A percentile compares a stretch with the other conserved stretches of the same genome.
These are phyloP conservation scores for Ophiostoma ips DNA, from an alignment of 2,329 filamentous ascomycete genomes.

Conservation along the genomic window DNA sequence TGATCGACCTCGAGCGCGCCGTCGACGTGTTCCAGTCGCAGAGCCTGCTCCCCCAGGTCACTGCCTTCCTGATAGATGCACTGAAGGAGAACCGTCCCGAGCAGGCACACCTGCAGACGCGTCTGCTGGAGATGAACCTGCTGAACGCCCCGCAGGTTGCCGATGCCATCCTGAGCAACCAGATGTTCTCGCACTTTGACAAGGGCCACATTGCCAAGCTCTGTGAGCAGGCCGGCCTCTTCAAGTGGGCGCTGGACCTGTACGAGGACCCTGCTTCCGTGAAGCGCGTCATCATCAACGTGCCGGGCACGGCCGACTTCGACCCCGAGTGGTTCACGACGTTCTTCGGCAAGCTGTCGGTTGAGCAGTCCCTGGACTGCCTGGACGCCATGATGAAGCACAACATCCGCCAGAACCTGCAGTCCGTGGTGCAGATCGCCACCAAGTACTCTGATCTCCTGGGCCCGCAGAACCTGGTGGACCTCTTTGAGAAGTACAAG, in stretches of 20 bases:
- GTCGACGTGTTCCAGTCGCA: constrained; percentile 98
- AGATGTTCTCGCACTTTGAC: constrained; percentile 98
- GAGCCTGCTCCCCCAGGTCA: constrained; percentile 94
- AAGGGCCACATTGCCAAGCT: constrained; percentile 76
- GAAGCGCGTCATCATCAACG: constrained; percentile 79
- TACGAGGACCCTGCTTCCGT: constrained; percentile 82
- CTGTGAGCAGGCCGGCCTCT: constrained; percentile 84
- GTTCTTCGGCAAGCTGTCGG: constrained; percentile 88
- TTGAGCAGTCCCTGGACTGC: constrained; percentile 89
- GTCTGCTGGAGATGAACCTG: constrained; percentile 94
- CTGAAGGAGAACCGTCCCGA: constrained; percentile 91
- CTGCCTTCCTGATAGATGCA: constrained; percentile 92
- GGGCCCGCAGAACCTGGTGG: constrained; percentile 74
- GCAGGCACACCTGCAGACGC: constrained; percentile 84
- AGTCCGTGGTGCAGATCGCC: constrained; percentile 85
- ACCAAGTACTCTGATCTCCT: constrained; percentile 97
- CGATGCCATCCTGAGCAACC: constrained; percentile 92
- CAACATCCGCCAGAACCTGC: constrained; percentile 95
- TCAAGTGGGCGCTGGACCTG: constrained; percentile 79
- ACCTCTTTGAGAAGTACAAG: constrained; percentile 94
- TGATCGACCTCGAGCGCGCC: constrained; percentile 87
- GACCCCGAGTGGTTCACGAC: constrained; percentile 80
- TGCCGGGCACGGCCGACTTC: constrained; percentile 69
- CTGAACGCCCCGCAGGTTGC: constrained; percentile 94
- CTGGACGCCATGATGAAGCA: constrained; percentile 90